A percentile compares a stretch with the other conserved stretches of the same genome.
Conservation (phyloP, 1,284 basidiomycete genomes). For the Leccinum insolens region DNA sequence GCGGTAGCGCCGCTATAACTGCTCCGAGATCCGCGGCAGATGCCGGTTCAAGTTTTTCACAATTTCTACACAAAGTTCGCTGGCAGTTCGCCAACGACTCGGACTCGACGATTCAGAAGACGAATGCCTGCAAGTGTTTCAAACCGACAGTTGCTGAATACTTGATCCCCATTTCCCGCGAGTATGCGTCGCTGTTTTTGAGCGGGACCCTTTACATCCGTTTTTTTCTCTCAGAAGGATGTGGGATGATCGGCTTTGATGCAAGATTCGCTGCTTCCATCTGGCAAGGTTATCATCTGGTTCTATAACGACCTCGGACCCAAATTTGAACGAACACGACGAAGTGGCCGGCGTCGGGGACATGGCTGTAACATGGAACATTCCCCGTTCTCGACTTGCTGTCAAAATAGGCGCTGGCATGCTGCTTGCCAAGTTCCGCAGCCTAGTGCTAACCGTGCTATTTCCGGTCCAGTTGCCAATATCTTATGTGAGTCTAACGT, state of each 20-base stretch:
- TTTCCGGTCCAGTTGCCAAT: not conserved
- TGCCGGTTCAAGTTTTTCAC: not conserved
- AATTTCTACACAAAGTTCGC: too few relatives aligned
- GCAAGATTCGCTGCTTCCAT: not conserved
- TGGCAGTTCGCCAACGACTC: not conserved
- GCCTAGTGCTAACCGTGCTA: not conserved
- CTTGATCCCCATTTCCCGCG: not conserved
- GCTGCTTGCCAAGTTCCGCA: not conserved
- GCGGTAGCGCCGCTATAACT: slow-evolving; percentile 1
- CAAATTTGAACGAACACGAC: not conserved
- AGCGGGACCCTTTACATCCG: not conserved
- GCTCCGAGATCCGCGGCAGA: not conserved
- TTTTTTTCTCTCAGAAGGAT: not conserved
- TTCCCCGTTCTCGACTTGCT: not conserved
- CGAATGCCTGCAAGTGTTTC: not conserved
- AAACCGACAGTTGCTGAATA: not conserved
- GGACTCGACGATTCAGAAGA: not conserved
- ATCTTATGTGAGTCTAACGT: not conserved
- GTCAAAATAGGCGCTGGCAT: not conserved
- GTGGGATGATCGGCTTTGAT: slow-evolving; percentile 1
- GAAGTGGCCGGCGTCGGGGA: not conserved
- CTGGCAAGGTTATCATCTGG: not conserved
- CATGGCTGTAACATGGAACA: not conserved
- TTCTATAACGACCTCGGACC: not conserved
- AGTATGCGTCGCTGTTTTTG: not conserved